A percentile compares a stretch with the other conserved stretches of the same genome.
Conservation (phyloP, 2,329 filamentous ascomycete genomes). For the Fusarium virguliforme region DNA sequence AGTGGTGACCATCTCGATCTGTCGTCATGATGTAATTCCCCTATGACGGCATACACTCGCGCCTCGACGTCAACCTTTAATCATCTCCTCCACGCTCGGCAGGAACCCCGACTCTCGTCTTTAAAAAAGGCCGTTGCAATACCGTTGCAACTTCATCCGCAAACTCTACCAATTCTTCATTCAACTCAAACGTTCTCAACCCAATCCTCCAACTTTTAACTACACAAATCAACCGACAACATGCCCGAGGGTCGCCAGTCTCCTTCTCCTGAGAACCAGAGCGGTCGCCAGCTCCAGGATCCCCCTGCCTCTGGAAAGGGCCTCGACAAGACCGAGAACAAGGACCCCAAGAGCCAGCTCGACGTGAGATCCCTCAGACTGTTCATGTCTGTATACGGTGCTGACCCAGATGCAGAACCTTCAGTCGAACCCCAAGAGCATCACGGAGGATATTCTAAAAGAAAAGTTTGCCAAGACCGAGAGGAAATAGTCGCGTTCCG, state of each 20-base stretch:
- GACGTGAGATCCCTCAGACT: slow-evolving; percentile 58
- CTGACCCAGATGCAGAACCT: slow-evolving; percentile 61
- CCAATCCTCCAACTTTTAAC: neutral
- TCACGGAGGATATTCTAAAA: slow-evolving; percentile 73
- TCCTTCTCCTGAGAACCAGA: slow-evolving; percentile 79
- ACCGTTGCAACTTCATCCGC: neutral
- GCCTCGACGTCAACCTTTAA: slow-evolving; percentile 48
- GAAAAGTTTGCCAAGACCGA: slow-evolving; percentile 72
- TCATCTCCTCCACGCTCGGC: slow-evolving; percentile 29
- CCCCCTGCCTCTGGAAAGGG: slow-evolving; percentile 72
- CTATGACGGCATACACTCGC: slow-evolving; percentile 50
- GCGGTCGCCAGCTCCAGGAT: slow-evolving; percentile 74
- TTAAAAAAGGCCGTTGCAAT: slow-evolving; percentile 16
- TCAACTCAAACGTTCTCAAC: neutral
- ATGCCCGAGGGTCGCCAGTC: slow-evolving; percentile 87
- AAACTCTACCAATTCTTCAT: slow-evolving; percentile 14
- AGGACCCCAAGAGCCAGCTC: slow-evolving; percentile 67
- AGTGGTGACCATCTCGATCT: slow-evolving; percentile 41
- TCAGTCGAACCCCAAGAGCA: slow-evolving; percentile 76
- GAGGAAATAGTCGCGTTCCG: slow-evolving; percentile 28
- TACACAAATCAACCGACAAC: slow-evolving; percentile 54
- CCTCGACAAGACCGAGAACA: slow-evolving; percentile 65
- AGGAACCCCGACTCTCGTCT: slow-evolving; percentile 16
- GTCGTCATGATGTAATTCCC: slow-evolving; percentile 49
- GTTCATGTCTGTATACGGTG: too few species aligned